Evolutionary conservation across 177 flowering plant genomes (phyloP), one percentile per base, ranked within the genome.

Genomic region (Telopea speciosissima): DNA sequence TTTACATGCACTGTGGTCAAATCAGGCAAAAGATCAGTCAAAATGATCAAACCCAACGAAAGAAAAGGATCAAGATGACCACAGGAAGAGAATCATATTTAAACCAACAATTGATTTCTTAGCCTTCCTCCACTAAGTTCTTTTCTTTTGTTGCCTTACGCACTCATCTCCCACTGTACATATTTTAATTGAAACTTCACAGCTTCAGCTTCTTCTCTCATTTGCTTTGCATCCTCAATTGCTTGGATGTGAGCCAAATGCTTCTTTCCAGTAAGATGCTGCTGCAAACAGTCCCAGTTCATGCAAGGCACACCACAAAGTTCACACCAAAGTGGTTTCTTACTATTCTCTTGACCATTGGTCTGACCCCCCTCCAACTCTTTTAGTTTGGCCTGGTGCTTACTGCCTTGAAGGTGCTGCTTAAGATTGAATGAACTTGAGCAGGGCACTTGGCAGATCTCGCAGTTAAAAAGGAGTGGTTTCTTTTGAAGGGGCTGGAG

Each of bases 391-490:
- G 61, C 61, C 9, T 58, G n/a, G 23, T 58, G 61, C n/a, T 58
- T 58, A 58, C 61, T 58, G 23, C 61, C 61, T 58, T 58, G 5
- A 58, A 16, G 9, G 61, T 58, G 61, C 23, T 58, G 61, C 24
- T 58, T 58, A 1, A 58, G 61, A 58, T 58, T 58, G n/a, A 58
- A 58, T 58, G 8, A 6, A 69, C 70, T 28, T 23, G 66, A 49
- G 67, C 79, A 81, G 40, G 71, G 40, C 28, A 74, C 79, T 45
- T 67, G 54, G 71, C 84, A 79, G 13, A 75, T 8, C 5, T 70
- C 54, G 56, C 82, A 81, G 45, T 45, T 72, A 0, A 61, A 56
- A 28, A 8, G 14, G 28, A 6, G 22, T 8, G 23, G 1, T 11
- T 19, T 13, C 1, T 19, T 19, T 58, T 21, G n/a, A 58, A 19